Evolutionary conservation across 106 monocot genomes (phyloP).

Genomic region (Triglochin maritima): DNA sequence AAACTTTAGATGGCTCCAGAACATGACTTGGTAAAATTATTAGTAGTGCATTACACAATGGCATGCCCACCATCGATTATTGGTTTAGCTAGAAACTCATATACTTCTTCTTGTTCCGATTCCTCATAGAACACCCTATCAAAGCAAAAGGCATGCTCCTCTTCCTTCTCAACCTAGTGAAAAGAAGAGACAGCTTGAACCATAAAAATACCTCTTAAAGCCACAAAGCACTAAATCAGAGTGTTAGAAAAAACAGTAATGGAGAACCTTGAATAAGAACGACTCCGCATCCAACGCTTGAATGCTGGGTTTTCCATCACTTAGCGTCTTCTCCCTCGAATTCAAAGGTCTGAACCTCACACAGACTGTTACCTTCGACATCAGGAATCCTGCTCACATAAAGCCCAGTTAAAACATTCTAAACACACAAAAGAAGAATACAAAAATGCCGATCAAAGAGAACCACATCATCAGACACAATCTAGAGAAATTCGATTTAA

Average conservation of each 20-base stretch:
- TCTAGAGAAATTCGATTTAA: too few relatives aligned
- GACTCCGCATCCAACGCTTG: conserved; percentile 33
- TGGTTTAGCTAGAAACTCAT: conserved; percentile 59
- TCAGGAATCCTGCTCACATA: not conserved
- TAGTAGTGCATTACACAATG: not conserved
- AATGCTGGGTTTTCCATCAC: conserved; percentile 22
- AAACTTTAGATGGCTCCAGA: not conserved
- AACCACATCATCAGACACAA: too few relatives aligned
- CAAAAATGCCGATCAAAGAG: too few relatives aligned
- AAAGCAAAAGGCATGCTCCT: conserved; percentile 54
- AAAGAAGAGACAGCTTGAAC: not conserved
- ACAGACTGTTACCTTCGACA: conserved; percentile 55
- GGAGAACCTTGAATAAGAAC: conserved; percentile 41
- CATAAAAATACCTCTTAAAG: not conserved
- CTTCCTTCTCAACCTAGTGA: conserved; percentile 68
- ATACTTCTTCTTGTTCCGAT: conserved; percentile 45
- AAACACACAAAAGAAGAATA: not conserved
- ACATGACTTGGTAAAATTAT: not conserved
- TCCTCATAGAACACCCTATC: conserved; percentile 80
- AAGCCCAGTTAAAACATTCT: too few relatives aligned
- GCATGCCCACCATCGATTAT: conserved; percentile 49
- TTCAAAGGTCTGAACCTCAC: conserved; percentile 60
- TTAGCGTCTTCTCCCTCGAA: conserved; percentile 22
- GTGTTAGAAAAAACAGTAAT: not conserved
- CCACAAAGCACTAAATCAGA: not conserved